A percentile compares a stretch with the other conserved stretches of the same genome.
phyloP scores from a whole-genome alignment of 73 alveolate genomes.

The Paraurostyla sp. region DNA sequence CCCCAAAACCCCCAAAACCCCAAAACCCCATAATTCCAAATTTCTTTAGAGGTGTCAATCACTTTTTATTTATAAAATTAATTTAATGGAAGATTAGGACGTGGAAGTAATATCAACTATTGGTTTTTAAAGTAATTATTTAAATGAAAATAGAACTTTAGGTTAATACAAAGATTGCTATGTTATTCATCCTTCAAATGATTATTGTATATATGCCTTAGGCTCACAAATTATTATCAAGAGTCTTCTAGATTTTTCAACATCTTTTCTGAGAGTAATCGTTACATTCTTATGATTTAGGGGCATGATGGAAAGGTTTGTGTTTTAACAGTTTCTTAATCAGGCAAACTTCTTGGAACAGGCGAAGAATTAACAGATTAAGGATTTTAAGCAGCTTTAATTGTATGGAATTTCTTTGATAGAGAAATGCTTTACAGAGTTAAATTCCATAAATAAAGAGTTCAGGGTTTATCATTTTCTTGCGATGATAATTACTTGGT shows the following conservation, averaged over 20 bases:
- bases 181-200: constrained; percentile 19
- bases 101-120: not conserved
- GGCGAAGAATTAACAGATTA: constrained; percentile 67
- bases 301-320: constrained; percentile 69
- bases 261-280: not conserved
- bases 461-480: constrained; percentile 70
- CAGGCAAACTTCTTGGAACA: constrained; percentile 66
- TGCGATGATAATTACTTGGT: constrained; percentile 72
- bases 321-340: constrained; percentile 31
- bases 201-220: constrained; percentile 6
- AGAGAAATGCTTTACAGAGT: constrained; percentile 69
- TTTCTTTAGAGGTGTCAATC: too few relatives aligned
- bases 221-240: not conserved
- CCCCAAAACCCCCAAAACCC: too few relatives aligned
- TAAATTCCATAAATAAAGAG: constrained; percentile 67
- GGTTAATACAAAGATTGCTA: constrained; percentile 23
- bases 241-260: constrained; percentile 8
- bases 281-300: not conserved
- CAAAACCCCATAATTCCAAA: too few relatives aligned
- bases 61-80: too few relatives aligned
- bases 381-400: constrained; percentile 75
- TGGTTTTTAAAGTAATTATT: not conserved
- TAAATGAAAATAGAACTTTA: not conserved
- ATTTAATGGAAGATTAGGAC: not conserved
- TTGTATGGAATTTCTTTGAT: constrained; percentile 74